Evolutionary conservation across 768 basidiomycete genomes (phyloP), one percentile per base, ranked within the genome.

Genomic region (Lactarius pseudohatsudake): DNA sequence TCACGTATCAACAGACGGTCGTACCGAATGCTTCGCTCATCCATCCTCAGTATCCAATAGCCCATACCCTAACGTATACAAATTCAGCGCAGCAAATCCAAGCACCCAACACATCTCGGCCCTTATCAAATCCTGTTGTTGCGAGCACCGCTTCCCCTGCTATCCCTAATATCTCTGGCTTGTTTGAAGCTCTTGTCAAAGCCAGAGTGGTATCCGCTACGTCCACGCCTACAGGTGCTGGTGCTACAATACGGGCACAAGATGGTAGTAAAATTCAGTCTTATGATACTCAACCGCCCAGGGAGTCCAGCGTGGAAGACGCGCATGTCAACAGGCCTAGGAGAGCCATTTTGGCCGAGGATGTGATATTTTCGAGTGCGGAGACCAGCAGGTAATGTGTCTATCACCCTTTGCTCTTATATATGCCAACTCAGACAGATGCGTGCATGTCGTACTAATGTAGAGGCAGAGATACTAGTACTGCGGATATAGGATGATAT

Each of bases 181-280:
- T 92, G 41, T 82, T 87, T 66, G 86, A 85, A 53, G 86, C 87
- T 3, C 81, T 94, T 30, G 74, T 92, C 61, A 91, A 89, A 76
- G 89, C 92, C n/a, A 92, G 92, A 64, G 83, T 92, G 10, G 85
- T 92, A 28, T 81, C 86, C 30, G 78, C 81, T 47, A 81, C 79
- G 54, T 80, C 78, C 43, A 85, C 86, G 22, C 82, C 87, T 7
- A 73, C 77, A 32, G 83, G 83, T 41, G 81, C 84, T 28, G 81
- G 82, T 63, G 75, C 79, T 11, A 77, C 80, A 1, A 74, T 75
- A 11, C 45, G 41, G 13, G 53, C 20, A n/a, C 58, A 43, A 10
- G 53, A 56, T 41, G 62, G 64, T 20, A 56, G 9, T 36, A 57
- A 38, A 41, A 54, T 40, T 20, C 77, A 80, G 68, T 76, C 69